A percentile compares a stretch with the other conserved stretches of the same genome.
phyloP scores from a whole-genome alignment of 805 yeast genomes.

The Ogataea chonburiensis region DNA sequence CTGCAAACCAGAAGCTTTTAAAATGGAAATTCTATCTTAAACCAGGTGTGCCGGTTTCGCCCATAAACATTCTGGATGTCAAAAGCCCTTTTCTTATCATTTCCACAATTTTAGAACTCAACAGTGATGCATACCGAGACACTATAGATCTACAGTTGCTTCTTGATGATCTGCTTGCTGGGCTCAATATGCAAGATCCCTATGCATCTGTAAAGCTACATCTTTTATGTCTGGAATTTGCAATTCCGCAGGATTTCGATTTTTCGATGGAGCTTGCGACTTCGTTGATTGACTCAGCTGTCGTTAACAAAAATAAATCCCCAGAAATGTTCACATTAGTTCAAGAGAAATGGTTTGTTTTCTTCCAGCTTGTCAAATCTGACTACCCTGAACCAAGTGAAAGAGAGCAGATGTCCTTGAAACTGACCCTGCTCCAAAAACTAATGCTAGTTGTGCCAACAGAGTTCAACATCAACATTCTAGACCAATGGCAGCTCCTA shows the following conservation, averaged over 20 bases:
- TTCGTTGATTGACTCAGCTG: constrained; percentile 36
- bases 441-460: constrained; percentile 52
- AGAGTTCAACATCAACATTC: constrained; percentile 53
- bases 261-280: constrained; percentile 49
- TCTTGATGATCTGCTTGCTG: constrained; percentile 41
- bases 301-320: constrained; percentile 6
- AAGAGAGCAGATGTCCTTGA: constrained; percentile 29
- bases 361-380: constrained; percentile 68
- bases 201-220: constrained; percentile 25
- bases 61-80: constrained; percentile 25
- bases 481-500: constrained; percentile 62
- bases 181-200: constrained; percentile 25
- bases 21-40: constrained; percentile 32
- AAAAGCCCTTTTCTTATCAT: constrained; percentile 29
- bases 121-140: constrained; percentile 49
- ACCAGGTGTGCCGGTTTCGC: constrained; percentile 32
- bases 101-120: constrained; percentile 46
- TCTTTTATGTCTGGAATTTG: constrained; percentile 60
- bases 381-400: constrained; percentile 27
- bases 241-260: constrained; percentile 61
- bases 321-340: constrained; percentile 19
- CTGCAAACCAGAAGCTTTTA: constrained; percentile 24
- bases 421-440: constrained; percentile 53
- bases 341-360: constrained; percentile 60
- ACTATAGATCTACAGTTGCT: constrained; percentile 42